Base-by-base conservation (phyloP, 2,329 filamentous ascomycete species). In the Clarireedia monteithiana region DNA sequence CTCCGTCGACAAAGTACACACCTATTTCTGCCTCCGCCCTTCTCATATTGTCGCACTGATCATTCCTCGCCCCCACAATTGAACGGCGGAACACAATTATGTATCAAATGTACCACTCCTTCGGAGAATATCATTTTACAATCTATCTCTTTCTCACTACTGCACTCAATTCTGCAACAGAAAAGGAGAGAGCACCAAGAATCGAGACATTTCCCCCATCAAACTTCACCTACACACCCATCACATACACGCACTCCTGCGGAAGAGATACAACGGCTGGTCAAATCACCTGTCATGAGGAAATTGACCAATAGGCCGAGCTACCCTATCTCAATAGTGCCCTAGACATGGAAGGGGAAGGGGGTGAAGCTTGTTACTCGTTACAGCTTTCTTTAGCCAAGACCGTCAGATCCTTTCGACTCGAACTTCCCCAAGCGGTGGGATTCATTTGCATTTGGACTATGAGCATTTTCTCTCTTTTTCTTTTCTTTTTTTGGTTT, bases 391-490 rank as follows among this genome's bases (percentile, higher is more conserved):
- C 12, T 17, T 27, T 34, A 48, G 52, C 44, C 52, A 54, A 54
- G 52, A 34, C 24, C 36, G 15, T 39, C 51, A 39, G 38, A 38
- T 36, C 45, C 39, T 26, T 47, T 54, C 45, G 45, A 54, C 24
- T 48, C 20, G 49, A 54, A 48, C 48, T 56, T 34, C 39, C 55
- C 44, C 30, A 52, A 50, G 58, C 36, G 42, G 39, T 7, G 52
- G 39, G 39, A 42, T 26, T 23, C 14, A 7, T 48, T 7, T 54
- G 20, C 39, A 49, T 23, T 39, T 6, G 45, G 36, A 6, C 30
- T 34, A 30, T 30, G 27, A 30, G 9, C 9, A 30, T 9, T 30
- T 2, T 30, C 9, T 3, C 6, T 30, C 6, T 7, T 9, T 30
- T 30, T 30, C 2, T 30, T 30, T 30, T 27, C 3, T 27, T 7